Percentiles rank a stretch among this genome's conserved stretches.
Conservation (phyloP, 345 rosid genomes). For the Kandelia obovata region DNA sequence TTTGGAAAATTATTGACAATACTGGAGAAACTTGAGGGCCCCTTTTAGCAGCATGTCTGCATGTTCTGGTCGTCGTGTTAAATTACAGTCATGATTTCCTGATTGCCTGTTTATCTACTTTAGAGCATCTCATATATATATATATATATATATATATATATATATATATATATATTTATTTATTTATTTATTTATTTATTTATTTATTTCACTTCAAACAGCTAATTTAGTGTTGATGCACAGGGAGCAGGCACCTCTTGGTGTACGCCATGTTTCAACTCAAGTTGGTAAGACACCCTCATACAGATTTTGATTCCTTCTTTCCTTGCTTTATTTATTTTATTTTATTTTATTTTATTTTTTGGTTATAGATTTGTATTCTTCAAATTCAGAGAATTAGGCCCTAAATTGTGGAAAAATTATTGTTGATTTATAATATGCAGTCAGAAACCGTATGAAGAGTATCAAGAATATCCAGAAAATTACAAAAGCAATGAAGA, state of each 20-base stretch:
- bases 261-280: conserved; percentile 75
- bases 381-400: conserved; percentile 1
- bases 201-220: conserved; percentile 1
- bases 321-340: background rate
- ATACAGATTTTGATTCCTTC: background rate
- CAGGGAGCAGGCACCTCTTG: conserved; percentile 78
- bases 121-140: background rate
- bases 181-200: too few relatives aligned
- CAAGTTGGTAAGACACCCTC: conserved; percentile 67
- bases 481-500: conserved; percentile 99
- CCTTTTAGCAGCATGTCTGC: background rate
- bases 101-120: background rate
- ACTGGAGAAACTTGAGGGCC: too few relatives aligned
- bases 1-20: too few relatives aligned
- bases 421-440: conserved; percentile 24
- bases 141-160: too few relatives aligned
- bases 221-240: conserved; percentile 18
- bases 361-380: background rate
- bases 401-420: conserved; percentile 1
- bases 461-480: conserved; percentile 96
- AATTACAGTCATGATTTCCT: background rate
- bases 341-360: background rate
- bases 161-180: background rate
- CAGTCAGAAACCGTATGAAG: conserved; percentile 97
- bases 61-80: too few relatives aligned